Conservation (phyloP, 1,139 yeast species). For the Nakaseomyces nivariensis region DNA sequence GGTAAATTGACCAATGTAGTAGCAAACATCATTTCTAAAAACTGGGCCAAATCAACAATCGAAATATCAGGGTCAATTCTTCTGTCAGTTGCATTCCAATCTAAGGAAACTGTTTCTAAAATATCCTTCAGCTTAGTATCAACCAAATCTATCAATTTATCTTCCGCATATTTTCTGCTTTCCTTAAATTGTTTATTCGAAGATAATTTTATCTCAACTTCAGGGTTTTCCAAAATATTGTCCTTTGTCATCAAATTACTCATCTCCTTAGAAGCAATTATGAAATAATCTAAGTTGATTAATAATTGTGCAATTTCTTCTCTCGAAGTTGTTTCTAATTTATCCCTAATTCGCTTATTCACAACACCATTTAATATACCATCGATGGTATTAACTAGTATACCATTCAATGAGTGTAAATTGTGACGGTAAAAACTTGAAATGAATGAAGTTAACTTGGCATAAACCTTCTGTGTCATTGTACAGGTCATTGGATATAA, state of each 20-base stretch:
- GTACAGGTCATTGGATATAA: slow-evolving; percentile 81
- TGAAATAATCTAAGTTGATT: slow-evolving; percentile 79
- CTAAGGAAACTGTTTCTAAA: slow-evolving; percentile 76
- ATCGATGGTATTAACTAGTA: slow-evolving; percentile 58
- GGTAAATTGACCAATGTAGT: slow-evolving; percentile 84
- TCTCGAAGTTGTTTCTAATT: slow-evolving; percentile 64
- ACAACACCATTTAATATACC: slow-evolving; percentile 60
- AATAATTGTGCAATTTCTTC: slow-evolving; percentile 87
- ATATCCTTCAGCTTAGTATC: slow-evolving; percentile 73
- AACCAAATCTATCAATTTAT: slow-evolving; percentile 67
- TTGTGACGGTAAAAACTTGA: slow-evolving; percentile 53
- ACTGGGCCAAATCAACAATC: slow-evolving; percentile 79
- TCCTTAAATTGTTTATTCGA: slow-evolving; percentile 48
- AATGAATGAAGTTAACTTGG: slow-evolving; percentile 52
- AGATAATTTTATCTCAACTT: slow-evolving; percentile 47
- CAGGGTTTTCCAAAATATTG: slow-evolving; percentile 38
- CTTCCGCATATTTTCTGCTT: slow-evolving; percentile 69
- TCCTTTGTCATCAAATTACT: slow-evolving; percentile 34
- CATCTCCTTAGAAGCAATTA: slow-evolving; percentile 41
- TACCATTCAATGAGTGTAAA: slow-evolving; percentile 35
- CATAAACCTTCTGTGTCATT: slow-evolving; percentile 55
- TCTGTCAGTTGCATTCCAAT: slow-evolving; percentile 52
- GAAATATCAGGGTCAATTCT: slow-evolving; percentile 62
- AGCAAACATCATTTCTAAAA: slow-evolving; percentile 74
- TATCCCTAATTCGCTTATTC: slow-evolving; percentile 52